phyloP scores from a whole-genome alignment of 2,329 filamentous ascomycete genomes.

The Tolypocladium tropicale region DNA sequence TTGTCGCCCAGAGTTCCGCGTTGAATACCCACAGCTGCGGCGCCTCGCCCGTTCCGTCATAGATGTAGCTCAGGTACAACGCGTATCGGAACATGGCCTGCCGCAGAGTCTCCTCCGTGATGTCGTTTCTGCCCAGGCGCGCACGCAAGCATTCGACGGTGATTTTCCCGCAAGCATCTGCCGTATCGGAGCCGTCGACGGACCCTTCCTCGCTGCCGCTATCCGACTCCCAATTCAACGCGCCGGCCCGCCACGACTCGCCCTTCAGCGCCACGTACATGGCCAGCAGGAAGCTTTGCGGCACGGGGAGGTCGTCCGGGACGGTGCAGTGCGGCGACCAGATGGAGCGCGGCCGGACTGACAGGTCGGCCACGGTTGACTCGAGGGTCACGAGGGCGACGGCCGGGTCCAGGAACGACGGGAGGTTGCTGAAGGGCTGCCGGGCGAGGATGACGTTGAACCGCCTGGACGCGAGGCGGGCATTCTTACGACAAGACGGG shows the following conservation, averaged over 20 bases:
- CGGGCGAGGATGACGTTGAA: conserved; percentile 21
- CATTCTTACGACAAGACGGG: conserved; percentile 9
- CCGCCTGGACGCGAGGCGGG: conserved; percentile 19
- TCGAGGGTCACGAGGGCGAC: conserved; percentile 13
- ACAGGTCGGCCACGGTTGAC: conserved; percentile 11
- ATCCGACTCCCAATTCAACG: not conserved
- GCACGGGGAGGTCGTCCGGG: conserved; percentile 16
- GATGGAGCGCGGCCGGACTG: conserved; percentile 13
- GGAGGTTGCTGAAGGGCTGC: conserved; percentile 15
- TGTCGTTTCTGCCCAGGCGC: conserved; percentile 10
- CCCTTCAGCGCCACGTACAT: conserved; percentile 17
- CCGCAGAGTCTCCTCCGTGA: conserved; percentile 13
- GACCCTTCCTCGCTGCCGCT: conserved; percentile 5
- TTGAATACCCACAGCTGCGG: conserved; percentile 22
- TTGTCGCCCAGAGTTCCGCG: conserved; percentile 7
- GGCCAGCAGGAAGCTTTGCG: conserved; percentile 21
- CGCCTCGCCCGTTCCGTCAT: conserved; percentile 11
- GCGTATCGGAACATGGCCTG: conserved; percentile 22
- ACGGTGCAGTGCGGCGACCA: conserved; percentile 26
- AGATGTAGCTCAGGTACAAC: conserved; percentile 23
- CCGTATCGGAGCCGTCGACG: conserved; percentile 2
- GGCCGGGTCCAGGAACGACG: conserved; percentile 17
- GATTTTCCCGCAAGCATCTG: conserved; percentile 4
- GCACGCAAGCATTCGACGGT: conserved; percentile 7
- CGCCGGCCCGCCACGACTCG: conserved; percentile 8